Evolutionary conservation across 257 asterid species (phyloP).

Genomic region (Capsicum rhomboideum): DNA sequence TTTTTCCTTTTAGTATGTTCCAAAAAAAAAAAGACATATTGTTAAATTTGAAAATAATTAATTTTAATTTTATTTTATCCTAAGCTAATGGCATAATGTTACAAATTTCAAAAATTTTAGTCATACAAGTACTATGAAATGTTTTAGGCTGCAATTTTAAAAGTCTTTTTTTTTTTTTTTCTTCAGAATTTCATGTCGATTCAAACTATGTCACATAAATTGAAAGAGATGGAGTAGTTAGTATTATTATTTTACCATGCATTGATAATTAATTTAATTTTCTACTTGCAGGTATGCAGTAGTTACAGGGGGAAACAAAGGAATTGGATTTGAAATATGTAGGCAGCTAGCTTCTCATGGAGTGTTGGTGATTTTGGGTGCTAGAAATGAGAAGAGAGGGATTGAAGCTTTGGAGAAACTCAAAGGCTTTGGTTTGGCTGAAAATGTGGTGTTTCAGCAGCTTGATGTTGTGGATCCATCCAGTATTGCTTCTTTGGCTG

Average conservation of each 20-base stretch:
- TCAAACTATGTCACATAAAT: background rate
- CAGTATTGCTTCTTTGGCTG: slow-evolving; percentile 31
- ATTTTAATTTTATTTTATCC: background rate
- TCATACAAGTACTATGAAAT: too few species aligned
- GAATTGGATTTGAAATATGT: slow-evolving; percentile 50
- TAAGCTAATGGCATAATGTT: too few species aligned
- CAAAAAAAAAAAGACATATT: background rate
- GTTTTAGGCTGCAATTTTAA: too few species aligned
- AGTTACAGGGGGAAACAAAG: slow-evolving; percentile 56
- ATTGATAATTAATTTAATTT: background rate
- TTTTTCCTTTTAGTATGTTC: too few species aligned
- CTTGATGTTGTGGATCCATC: slow-evolving; percentile 34
- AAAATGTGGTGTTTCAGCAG: slow-evolving; percentile 36
- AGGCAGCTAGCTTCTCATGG: slow-evolving; percentile 45
- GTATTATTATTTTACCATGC: background rate
- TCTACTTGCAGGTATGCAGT: slow-evolving; percentile 27
- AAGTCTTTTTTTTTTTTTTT: too few species aligned
- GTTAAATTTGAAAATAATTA: too few species aligned
- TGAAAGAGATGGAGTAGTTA: background rate
- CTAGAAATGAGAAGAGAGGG: slow-evolving; percentile 46
- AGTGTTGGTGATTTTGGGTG: slow-evolving; percentile 37
- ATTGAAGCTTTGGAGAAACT: slow-evolving; percentile 43
- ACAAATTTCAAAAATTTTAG: too few species aligned
- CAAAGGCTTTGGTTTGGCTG: slow-evolving; percentile 6
- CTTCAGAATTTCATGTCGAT: background rate